Evolutionary conservation across 2,329 filamentous ascomycete species (phyloP).

Genomic region (Pseudocercospora crystallina): DNA sequence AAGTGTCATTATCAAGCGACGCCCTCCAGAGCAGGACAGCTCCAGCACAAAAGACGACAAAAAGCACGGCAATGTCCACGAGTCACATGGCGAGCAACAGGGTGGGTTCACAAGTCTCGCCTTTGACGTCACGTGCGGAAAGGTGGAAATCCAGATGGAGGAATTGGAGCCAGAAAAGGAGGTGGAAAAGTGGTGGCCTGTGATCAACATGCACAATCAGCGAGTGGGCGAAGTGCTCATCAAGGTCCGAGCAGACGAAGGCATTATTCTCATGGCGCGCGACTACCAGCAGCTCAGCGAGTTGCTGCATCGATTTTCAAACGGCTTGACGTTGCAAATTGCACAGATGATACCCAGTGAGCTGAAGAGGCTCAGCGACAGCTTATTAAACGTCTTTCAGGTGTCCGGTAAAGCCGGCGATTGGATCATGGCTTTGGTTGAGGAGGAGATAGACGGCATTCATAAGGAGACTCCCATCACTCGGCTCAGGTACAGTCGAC

Average conservation of each 20-base stretch:
- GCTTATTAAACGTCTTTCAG: constrained; percentile 91
- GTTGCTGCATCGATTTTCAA: constrained; percentile 79
- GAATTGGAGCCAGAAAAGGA: constrained; percentile 75
- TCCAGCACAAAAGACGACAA: constrained; percentile 36
- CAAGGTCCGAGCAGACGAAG: constrained; percentile 79
- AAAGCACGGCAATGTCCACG: constrained; percentile 34
- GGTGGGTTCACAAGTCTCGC: constrained; percentile 48
- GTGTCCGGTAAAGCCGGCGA: constrained; percentile 80
- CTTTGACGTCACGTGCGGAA: constrained; percentile 59
- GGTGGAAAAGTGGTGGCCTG: constrained; percentile 80
- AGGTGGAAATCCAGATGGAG: constrained; percentile 79
- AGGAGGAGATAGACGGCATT: constrained; percentile 95
- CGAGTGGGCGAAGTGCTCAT: constrained; percentile 80
- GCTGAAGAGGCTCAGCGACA: constrained; percentile 77
- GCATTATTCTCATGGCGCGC: constrained; percentile 80
- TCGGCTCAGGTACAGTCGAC: constrained; percentile 63
- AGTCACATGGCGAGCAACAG: constrained; percentile 38
- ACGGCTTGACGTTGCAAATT: constrained; percentile 81
- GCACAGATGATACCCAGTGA: constrained; percentile 75
- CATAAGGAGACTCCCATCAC: constrained; percentile 75
- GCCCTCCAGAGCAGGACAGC: constrained; percentile 39
- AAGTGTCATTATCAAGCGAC: constrained; percentile 69
- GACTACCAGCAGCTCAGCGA: constrained; percentile 84
- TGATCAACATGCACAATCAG: constrained; percentile 74
- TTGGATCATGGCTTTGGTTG: constrained; percentile 89